phyloP scores from a whole-genome alignment of 257 asterid species.

The Solanum ossicruentum region DNA sequence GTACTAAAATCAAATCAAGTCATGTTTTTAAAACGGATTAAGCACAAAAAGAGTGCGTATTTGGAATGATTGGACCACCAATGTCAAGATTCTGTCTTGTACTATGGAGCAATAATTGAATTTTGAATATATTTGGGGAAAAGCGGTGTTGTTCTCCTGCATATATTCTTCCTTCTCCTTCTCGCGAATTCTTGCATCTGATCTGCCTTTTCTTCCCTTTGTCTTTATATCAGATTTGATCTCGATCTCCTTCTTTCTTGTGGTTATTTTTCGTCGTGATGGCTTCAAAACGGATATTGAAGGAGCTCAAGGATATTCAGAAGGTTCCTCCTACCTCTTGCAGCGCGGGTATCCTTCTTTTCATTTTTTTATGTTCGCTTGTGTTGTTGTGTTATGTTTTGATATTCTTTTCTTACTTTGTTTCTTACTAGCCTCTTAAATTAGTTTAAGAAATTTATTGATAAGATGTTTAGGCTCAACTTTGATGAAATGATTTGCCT shows the following conservation, averaged over 20 bases:
- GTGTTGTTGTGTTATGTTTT: background rate
- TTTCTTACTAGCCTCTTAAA: background rate
- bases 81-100: no score
- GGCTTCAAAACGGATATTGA: constrained; percentile 75
- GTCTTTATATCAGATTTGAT: constrained; percentile 8
- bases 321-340: constrained; percentile 70
- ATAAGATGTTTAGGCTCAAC: background rate
- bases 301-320: constrained; percentile 68
- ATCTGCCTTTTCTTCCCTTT: background rate
- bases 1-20: no score
- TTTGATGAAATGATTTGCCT: background rate
- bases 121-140: background rate
- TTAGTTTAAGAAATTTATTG: background rate
- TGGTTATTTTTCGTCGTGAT: constrained; percentile 8
- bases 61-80: background rate
- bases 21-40: no score
- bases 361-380: background rate
- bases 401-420: background rate
- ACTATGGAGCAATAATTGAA: no score
- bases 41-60: no score
- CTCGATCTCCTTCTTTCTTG: background rate
- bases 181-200: background rate
- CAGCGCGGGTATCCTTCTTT: constrained; percentile 40
- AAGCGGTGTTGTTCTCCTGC: background rate
- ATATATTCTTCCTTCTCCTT: background rate